Conservation (phyloP, 75 land plant species). For the Chamaecyparis obtusa region DNA sequence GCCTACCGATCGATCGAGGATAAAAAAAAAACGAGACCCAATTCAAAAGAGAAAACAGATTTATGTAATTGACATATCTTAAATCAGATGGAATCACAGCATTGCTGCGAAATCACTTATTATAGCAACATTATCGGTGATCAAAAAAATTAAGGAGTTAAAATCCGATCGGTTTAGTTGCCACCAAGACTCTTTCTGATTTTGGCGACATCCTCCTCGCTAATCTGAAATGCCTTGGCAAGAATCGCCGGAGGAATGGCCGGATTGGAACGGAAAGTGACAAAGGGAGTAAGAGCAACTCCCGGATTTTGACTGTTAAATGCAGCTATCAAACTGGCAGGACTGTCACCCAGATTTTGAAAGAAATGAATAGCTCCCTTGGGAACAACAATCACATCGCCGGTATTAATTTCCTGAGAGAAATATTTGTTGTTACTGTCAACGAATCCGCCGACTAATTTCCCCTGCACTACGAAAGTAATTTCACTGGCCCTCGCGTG, state of each 20-base stretch:
- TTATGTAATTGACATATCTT: too few relatives aligned
- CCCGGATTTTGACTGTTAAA: slow-evolving; percentile 41
- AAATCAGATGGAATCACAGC: too few relatives aligned
- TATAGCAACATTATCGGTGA: too few relatives aligned
- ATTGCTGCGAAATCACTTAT: too few relatives aligned
- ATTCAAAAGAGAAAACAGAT: too few relatives aligned
- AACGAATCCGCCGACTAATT: slow-evolving; percentile 26
- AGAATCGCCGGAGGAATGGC: slow-evolving; percentile 24
- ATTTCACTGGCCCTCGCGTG: slow-evolving; percentile 37
- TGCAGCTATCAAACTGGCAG: slow-evolving; percentile 8
- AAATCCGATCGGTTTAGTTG: too few relatives aligned
- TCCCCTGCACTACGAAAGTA: slow-evolving; percentile 15
- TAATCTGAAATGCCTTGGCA: slow-evolving; percentile 31
- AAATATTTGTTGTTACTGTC: slow-evolving; percentile 20
- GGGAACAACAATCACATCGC: slow-evolving; percentile 36
- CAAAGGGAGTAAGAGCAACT: slow-evolving; percentile 8
- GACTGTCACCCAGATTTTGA: slow-evolving; percentile 8
- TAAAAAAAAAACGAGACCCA: too few relatives aligned
- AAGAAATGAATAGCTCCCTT: slow-evolving; percentile 37
- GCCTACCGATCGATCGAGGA: too few relatives aligned
- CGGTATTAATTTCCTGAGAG: slow-evolving; percentile 13
- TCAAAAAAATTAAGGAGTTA: too few relatives aligned
- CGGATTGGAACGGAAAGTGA: slow-evolving; percentile 20
- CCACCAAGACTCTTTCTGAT: slow-evolving; percentile 30
- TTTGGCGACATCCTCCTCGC: slow-evolving; percentile 10